Conservation (phyloP, 768 basidiomycete species). For the Psilocybe cubensis region DNA sequence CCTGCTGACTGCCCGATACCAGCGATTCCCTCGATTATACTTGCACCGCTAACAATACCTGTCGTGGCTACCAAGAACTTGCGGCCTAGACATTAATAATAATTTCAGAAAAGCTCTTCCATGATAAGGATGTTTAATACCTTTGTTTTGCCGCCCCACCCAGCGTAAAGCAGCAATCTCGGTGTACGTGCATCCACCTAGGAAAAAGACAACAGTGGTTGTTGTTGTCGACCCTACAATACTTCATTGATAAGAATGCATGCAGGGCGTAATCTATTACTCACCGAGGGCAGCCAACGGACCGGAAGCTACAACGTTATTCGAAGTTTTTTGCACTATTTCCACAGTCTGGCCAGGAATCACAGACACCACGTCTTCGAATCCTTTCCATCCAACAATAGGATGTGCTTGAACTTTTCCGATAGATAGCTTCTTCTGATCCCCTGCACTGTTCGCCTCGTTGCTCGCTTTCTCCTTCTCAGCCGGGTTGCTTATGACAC, state of each 20-base stretch:
- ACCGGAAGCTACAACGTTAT: constrained; percentile 18
- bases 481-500: constrained; percentile 81
- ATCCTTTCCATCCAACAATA: constrained; percentile 95
- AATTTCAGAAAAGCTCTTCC: constrained; percentile 4
- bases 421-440: constrained; percentile 37
- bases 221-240: constrained; percentile 41
- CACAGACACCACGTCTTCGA: constrained; percentile 84
- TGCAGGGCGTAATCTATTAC: neutral
- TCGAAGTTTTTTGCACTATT: constrained; percentile 49
- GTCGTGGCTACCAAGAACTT: constrained; percentile 91
- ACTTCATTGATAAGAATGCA: neutral
- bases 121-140: constrained; percentile 37
- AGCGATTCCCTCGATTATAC: constrained; percentile 70
- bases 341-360: constrained; percentile 91
- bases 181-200: constrained; percentile 97
- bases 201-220: constrained; percentile 93
- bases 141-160: constrained; percentile 86
- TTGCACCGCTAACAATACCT: constrained; percentile 82
- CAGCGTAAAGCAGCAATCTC: constrained; percentile 95
- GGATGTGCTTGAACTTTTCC: constrained; percentile 83
- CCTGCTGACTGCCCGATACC: constrained; percentile 31
- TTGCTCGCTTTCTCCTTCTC: constrained; percentile 52
- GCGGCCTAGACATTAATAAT: constrained; percentile 59
- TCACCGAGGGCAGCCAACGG: constrained; percentile 17
- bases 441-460: constrained; percentile 39